Evolutionary conservation across 176 grass and related monocot species (phyloP), one percentile per base, ranked within the genome.

Genomic region (Hordeum vulgare): DNA sequence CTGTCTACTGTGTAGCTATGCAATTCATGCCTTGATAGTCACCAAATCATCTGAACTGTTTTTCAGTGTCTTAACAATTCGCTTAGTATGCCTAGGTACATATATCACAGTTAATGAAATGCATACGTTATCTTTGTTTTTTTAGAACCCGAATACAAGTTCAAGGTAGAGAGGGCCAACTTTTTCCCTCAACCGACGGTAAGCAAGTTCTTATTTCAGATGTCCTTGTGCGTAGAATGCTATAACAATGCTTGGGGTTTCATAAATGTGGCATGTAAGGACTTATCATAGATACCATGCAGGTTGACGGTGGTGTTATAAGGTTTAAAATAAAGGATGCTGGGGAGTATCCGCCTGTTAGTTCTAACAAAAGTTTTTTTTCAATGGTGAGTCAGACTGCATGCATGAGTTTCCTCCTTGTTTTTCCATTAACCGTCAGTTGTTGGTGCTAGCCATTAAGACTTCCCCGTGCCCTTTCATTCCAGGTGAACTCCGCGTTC

Each of bases 241-340:
- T 45, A 5, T 57, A 11, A 15, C 2, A 64, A 5, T 47, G 53
- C 17, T 62, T 15, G 4, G 5, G 27, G 18, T 85, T 53, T 47
- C n/a, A 37, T 61, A 27, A 63, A 71, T 21, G 17, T 80, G 60
- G 18, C 70, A 29, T 58, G 36, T 75, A 33, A 41, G 74, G 8
- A 27, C 12, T 27, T 35, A 42, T 82, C 9, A 13, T 13, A 28
- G 34, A 67, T 90, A 75, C 21, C 7, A 70, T 78, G 39, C 72
- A 98, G 96, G 93, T 98, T 90, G 66, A 95, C 88, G 96, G 90
- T 39, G 96, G 93, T 78, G 84, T 98, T 87, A 91, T 98, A 81
- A 93, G 76, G 44, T 98, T 98, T 88, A 91, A 89, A 86, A 39
- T 98, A 71, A 98, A 98, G 87, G 86, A 88, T 71, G 47, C 20